phyloP scores from a whole-genome alignment of 768 basidiomycete genomes.

The Boletus huronensis region DNA sequence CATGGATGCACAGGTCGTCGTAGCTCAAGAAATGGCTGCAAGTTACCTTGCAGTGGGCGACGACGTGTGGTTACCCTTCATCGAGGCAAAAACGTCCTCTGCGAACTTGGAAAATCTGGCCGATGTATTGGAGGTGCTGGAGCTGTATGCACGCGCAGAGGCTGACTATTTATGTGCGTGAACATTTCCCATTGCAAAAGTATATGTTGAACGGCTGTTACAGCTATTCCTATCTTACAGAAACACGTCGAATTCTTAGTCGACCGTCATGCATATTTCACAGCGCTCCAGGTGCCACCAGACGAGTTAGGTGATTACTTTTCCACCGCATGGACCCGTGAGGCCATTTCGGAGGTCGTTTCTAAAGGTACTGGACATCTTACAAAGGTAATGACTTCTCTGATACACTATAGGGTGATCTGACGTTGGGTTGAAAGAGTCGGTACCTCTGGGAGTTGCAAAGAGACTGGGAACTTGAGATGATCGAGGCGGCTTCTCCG shows the following conservation, averaged over 20 bases:
- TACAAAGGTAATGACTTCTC: constrained; percentile 45
- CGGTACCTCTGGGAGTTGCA: constrained; percentile 67
- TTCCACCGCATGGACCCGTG: constrained; percentile 58
- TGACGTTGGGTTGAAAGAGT: constrained; percentile 45
- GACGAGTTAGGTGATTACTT: constrained; percentile 57
- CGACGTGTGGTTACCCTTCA: constrained; percentile 71
- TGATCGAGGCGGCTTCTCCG: constrained; percentile 46
- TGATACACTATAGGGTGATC: constrained; percentile 6
- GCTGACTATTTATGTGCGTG: constrained; percentile 76
- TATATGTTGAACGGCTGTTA: constrained; percentile 18
- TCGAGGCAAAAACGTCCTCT: constrained; percentile 49
- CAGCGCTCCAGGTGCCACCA: constrained; percentile 38
- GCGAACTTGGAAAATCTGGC: constrained; percentile 50
- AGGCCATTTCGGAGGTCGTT: constrained; percentile 51
- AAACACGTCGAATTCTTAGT: constrained; percentile 63
- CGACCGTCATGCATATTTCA: constrained; percentile 36
- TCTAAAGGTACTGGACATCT: constrained; percentile 59
- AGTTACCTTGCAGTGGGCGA: constrained; percentile 62
- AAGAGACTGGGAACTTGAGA: constrained; percentile 71
- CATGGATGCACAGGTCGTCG: constrained; percentile 54
- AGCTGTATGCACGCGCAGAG: constrained; percentile 63
- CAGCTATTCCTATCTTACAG: constrained; percentile 74
- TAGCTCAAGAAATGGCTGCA: constrained; percentile 65
- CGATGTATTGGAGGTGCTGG: constrained; percentile 54
- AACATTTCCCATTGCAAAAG: constrained; percentile 1